These are phyloP conservation scores for Fusarium redolens DNA, from an alignment of 2,329 filamentous ascomycete genomes.

Conservation along the genomic window DNA sequence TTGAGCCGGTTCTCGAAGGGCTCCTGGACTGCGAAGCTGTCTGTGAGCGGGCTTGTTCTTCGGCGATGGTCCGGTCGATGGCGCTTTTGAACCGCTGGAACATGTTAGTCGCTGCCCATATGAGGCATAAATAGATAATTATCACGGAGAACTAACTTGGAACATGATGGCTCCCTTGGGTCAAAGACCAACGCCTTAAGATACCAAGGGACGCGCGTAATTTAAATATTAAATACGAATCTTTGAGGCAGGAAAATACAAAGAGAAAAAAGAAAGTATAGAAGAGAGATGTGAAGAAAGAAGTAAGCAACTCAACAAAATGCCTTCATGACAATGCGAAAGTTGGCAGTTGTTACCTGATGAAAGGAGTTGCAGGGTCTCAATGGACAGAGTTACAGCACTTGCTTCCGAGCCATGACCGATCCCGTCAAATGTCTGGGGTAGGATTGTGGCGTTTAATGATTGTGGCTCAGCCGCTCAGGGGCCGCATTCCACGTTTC, in stretches of 20 bases:
- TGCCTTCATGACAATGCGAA: constrained; percentile 25
- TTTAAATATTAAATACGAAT: constrained; percentile 3
- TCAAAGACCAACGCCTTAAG: constrained; percentile 31
- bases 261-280: constrained; percentile 4
- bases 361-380: constrained; percentile 41
- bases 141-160: constrained; percentile 43
- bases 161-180: constrained; percentile 46
- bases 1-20: constrained; percentile 53
- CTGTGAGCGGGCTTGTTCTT: constrained; percentile 87
- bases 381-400: constrained; percentile 32
- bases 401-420: constrained; percentile 12
- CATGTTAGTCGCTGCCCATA: neutral
- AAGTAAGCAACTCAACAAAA: constrained; percentile 23
- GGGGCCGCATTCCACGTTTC: constrained; percentile 11
- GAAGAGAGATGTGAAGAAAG: neutral
- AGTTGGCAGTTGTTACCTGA: constrained; percentile 19
- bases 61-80: constrained; percentile 87
- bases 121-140: neutral
- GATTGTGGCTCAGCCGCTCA: constrained; percentile 30
- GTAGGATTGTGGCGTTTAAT: constrained; percentile 22
- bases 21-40: constrained; percentile 59
- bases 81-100: constrained; percentile 81
- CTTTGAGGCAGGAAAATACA: neutral
- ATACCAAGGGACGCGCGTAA: constrained; percentile 34
- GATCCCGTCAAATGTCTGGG: constrained; percentile 29